Conservation (phyloP, 805 yeast genomes). For the Saccharomycopsis lassenensis region DNA sequence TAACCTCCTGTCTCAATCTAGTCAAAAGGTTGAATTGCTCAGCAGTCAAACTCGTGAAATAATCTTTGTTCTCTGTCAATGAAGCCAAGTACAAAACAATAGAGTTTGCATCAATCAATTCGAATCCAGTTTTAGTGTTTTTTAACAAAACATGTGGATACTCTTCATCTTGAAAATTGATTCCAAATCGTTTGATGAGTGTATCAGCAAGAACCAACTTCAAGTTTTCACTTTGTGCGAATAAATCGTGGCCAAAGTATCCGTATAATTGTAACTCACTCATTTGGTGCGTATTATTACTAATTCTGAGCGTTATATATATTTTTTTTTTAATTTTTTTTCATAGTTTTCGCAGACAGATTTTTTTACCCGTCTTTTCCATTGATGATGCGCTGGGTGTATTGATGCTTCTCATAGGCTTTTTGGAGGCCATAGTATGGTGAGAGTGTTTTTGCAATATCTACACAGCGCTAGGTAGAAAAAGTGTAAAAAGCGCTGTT, state of each 20-base stretch:
- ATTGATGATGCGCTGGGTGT: no score
- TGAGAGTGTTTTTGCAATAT: no score
- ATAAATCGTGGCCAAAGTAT: background rate
- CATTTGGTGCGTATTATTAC: no score
- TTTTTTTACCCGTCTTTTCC: no score
- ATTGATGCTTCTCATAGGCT: no score
- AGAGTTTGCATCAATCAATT: constrained; percentile 44
- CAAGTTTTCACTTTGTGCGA: constrained; percentile 14
- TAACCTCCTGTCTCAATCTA: constrained; percentile 8
- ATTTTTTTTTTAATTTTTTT: no score
- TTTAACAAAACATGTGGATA: constrained; percentile 19
- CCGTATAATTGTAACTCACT: constrained; percentile 8
- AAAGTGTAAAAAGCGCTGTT: no score
- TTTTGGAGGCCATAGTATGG: no score
- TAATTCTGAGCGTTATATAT: no score
- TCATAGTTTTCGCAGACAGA: no score
- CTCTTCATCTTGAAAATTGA: constrained; percentile 18
- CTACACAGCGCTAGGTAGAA: no score
- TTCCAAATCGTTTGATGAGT: constrained; percentile 1
- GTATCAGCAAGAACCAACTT: constrained; percentile 14
- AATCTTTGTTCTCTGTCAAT: constrained; percentile 18
- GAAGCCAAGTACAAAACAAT: constrained; percentile 41
- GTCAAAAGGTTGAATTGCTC: constrained; percentile 4
- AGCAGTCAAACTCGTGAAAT: constrained; percentile 3
- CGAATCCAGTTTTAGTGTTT: constrained; percentile 32